Evolutionary conservation across 2,329 filamentous ascomycete genomes (phyloP).

Genomic region (Monosporascus sp.): DNA sequence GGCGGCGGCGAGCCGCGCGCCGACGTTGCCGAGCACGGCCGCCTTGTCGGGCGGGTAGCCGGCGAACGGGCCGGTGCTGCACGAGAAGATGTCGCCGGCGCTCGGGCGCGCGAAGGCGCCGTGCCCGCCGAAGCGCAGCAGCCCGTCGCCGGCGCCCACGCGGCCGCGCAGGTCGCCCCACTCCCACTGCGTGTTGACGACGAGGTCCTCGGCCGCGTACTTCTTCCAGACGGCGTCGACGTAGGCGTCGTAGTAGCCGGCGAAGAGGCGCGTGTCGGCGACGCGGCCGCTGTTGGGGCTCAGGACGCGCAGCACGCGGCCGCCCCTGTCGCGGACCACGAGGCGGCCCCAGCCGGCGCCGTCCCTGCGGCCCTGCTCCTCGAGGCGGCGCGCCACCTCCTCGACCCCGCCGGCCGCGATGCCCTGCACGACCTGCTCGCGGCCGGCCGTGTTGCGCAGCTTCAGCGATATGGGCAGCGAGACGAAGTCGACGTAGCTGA

Average conservation of each 20-base stretch:
- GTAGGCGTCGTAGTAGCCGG: slow-evolving; percentile 45
- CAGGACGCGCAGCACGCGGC: slow-evolving; percentile 43
- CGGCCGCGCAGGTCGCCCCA: slow-evolving; percentile 46
- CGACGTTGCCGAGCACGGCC: slow-evolving; percentile 54
- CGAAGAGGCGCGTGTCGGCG: slow-evolving; percentile 40
- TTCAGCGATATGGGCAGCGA: slow-evolving; percentile 56
- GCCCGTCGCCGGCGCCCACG: slow-evolving; percentile 28
- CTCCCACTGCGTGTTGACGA: slow-evolving; percentile 48
- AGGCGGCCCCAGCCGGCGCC: slow-evolving; percentile 49
- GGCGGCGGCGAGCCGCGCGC: slow-evolving; percentile 69
- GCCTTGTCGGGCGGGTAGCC: slow-evolving; percentile 33
- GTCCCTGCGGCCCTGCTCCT: slow-evolving; percentile 40
- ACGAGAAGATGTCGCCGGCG: slow-evolving; percentile 30
- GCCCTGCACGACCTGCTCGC: slow-evolving; percentile 42
- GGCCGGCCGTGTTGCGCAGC: slow-evolving; percentile 43
- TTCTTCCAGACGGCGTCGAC: slow-evolving; percentile 48
- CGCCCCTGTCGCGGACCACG: slow-evolving; percentile 37
- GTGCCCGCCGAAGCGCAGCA: slow-evolving; percentile 33
- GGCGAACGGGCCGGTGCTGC: slow-evolving; percentile 50
- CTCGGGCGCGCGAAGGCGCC: slow-evolving; percentile 42
- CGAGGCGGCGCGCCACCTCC: slow-evolving; percentile 39
- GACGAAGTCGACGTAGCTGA: slow-evolving; percentile 74
- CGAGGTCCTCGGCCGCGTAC: slow-evolving; percentile 40
- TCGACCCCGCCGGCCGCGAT: slow-evolving; percentile 42
- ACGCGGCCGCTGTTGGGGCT: slow-evolving; percentile 48